Evolutionary conservation across 2,329 filamentous ascomycete genomes (phyloP).

Genomic region (Clonostachys chloroleuca): DNA sequence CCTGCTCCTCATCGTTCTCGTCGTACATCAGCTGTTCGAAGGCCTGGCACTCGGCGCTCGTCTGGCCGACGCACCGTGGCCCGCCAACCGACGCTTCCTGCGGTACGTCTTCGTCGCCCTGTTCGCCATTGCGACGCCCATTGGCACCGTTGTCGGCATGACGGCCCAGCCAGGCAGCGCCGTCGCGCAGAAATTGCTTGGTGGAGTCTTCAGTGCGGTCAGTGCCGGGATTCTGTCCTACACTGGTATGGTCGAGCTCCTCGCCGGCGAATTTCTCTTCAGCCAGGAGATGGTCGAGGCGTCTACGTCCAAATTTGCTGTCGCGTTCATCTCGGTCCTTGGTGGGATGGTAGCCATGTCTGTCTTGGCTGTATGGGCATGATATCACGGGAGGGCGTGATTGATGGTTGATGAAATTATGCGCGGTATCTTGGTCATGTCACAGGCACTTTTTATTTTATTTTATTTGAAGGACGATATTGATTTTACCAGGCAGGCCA

Average conservation of each 20-base stretch:
- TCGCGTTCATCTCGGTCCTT: conserved; percentile 69
- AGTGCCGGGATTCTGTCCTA: conserved; percentile 90
- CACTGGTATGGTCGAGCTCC: conserved; percentile 86
- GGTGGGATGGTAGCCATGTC: conserved; percentile 78
- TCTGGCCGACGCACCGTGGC: conserved; percentile 75
- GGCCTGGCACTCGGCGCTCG: conserved; percentile 87
- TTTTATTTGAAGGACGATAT: background rate
- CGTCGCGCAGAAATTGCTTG: conserved; percentile 59
- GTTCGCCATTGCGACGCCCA: conserved; percentile 77
- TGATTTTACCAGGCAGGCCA: too few relatives aligned
- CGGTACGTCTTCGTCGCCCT: conserved; percentile 69
- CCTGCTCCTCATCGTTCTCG: conserved; percentile 59
- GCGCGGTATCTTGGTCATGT: background rate
- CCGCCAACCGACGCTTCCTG: conserved; percentile 62
- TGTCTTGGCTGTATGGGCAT: conserved; percentile 82
- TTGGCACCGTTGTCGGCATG: conserved; percentile 81
- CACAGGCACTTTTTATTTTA: background rate
- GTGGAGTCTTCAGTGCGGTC: conserved; percentile 86
- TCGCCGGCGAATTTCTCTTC: conserved; percentile 98
- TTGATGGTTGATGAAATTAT: too few relatives aligned
- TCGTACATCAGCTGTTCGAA: conserved; percentile 93
- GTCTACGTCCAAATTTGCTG: conserved; percentile 60
- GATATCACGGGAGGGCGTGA: conserved; percentile 9
- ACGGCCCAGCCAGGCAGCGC: conserved; percentile 55
- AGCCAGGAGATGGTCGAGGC: conserved; percentile 78